Percentiles rank a stretch among this genome's conserved stretches.
Conservation (phyloP, 2,329 filamentous ascomycete genomes). For the Taxawa tesnikishii region DNA sequence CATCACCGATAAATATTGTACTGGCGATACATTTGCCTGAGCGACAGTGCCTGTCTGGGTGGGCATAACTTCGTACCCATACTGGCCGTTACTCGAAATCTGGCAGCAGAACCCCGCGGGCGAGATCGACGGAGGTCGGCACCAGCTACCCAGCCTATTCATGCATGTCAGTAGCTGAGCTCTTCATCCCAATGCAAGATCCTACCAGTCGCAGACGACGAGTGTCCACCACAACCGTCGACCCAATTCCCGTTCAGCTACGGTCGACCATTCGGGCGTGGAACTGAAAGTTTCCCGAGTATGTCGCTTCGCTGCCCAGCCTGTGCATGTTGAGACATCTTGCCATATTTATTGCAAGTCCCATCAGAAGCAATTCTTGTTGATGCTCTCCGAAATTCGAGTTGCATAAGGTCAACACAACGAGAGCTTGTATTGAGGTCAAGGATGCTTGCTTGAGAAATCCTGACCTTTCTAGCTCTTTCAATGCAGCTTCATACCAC, state of each 20-base stretch:
- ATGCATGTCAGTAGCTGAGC: too few relatives aligned
- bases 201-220: conserved; percentile 6
- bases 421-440: conserved; percentile 3
- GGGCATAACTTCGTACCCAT: conserved; percentile 1
- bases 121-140: conserved; percentile 3
- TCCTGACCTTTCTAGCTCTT: conserved; percentile 4
- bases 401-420: conserved; percentile 5
- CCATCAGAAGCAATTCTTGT: conserved; percentile 5
- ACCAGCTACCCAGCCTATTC: conserved; percentile 6
- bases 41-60: not conserved
- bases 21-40: conserved; percentile 4
- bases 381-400: conserved; percentile 6
- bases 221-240: conserved; percentile 7
- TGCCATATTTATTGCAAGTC: conserved; percentile 3
- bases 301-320: conserved; percentile 3
- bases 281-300: not conserved
- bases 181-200: too few relatives aligned
- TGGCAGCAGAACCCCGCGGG: conserved; percentile 6
- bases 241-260: conserved; percentile 4
- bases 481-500: conserved; percentile 5
- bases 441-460: conserved; percentile 2
- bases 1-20: conserved; percentile 5
- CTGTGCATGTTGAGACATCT: conserved; percentile 6
- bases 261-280: conserved; percentile 3
- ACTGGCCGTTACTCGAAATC: conserved; percentile 1